phyloP scores from a whole-genome alignment of 2,329 filamentous ascomycete species.

The Achaetomium macrosporum region DNA sequence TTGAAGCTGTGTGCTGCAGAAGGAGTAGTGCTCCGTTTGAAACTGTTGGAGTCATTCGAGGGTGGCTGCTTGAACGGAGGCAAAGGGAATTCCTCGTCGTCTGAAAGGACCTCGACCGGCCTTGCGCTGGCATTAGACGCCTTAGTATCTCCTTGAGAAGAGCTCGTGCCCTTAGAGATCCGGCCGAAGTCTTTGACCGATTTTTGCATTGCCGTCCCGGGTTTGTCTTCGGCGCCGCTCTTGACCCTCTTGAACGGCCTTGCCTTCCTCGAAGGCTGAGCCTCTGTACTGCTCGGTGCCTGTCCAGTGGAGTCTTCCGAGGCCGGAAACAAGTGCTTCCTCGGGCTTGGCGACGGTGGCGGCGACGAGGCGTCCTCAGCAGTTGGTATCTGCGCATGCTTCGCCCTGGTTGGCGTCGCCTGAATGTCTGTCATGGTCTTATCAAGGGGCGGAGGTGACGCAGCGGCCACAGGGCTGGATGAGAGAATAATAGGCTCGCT shows the following conservation, averaged over 20 bases:
- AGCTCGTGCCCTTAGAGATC: not conserved
- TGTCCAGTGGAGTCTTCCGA: constrained; percentile 35
- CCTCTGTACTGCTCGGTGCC: not conserved
- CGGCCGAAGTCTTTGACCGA: constrained; percentile 14
- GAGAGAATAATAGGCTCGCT: constrained; percentile 25
- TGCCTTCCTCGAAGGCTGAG: not conserved
- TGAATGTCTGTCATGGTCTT: not conserved
- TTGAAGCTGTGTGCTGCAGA: not conserved
- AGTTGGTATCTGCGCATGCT: not conserved
- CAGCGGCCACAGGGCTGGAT: constrained; percentile 25
- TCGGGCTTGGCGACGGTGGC: not conserved
- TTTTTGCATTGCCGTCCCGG: not conserved
- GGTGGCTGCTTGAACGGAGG: not conserved
- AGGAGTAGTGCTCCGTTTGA: not conserved
- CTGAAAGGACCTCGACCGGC: constrained; percentile 5
- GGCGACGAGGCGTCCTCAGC: not conserved
- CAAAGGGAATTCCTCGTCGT: constrained; percentile 6
- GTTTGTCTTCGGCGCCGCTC: constrained; percentile 13
- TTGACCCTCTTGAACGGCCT: constrained; percentile 21
- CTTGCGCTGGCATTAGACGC: not conserved
- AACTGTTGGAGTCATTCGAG: not conserved
- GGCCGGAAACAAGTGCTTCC: not conserved
- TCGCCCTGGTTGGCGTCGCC: not conserved
- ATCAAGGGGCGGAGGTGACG: constrained; percentile 1
- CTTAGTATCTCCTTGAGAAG: not conserved